Evolutionary conservation across 2,329 filamentous ascomycete species (phyloP).

Genomic region (Aspergillus fijiensis): DNA sequence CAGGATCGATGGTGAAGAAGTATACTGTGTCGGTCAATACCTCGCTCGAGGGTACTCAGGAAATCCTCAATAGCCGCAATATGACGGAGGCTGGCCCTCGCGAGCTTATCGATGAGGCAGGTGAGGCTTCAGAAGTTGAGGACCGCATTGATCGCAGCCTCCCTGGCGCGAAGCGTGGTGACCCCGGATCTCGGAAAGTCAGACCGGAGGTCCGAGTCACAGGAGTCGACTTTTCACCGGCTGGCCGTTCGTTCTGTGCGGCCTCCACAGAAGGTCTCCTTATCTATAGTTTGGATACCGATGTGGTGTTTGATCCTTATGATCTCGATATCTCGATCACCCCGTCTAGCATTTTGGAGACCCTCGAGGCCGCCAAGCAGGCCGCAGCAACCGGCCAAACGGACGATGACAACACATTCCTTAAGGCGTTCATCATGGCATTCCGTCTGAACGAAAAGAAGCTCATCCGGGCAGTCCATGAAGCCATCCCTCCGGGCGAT

Average conservation of each 20-base stretch:
- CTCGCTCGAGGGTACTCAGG: constrained; percentile 93
- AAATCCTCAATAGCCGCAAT: constrained; percentile 89
- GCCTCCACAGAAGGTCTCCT: constrained; percentile 91
- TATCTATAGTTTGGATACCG: constrained; percentile 85
- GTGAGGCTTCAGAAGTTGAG: constrained; percentile 85
- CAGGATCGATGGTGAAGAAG: constrained; percentile 88
- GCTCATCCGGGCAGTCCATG: constrained; percentile 81
- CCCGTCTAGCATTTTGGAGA: constrained; percentile 76
- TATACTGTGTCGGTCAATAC: constrained; percentile 94
- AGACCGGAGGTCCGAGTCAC: constrained; percentile 81
- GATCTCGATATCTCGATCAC: constrained; percentile 94
- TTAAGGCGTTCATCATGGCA: constrained; percentile 93
- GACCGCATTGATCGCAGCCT: constrained; percentile 75
- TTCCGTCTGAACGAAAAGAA: constrained; percentile 89
- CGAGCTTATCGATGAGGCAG: constrained; percentile 81
- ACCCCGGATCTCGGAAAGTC: constrained; percentile 74
- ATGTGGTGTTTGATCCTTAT: constrained; percentile 88
- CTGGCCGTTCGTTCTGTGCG: constrained; percentile 87
- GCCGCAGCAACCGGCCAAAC: constrained; percentile 48
- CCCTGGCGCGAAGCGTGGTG: constrained; percentile 83
- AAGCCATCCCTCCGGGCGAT: constrained; percentile 72
- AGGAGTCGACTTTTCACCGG: constrained; percentile 82
- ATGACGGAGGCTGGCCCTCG: constrained; percentile 86
- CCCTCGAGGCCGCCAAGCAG: constrained; percentile 54
- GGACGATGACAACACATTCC: constrained; percentile 69